Conservation (phyloP, 2,329 filamentous ascomycete species). For the Dichotomopilus funicola region DNA sequence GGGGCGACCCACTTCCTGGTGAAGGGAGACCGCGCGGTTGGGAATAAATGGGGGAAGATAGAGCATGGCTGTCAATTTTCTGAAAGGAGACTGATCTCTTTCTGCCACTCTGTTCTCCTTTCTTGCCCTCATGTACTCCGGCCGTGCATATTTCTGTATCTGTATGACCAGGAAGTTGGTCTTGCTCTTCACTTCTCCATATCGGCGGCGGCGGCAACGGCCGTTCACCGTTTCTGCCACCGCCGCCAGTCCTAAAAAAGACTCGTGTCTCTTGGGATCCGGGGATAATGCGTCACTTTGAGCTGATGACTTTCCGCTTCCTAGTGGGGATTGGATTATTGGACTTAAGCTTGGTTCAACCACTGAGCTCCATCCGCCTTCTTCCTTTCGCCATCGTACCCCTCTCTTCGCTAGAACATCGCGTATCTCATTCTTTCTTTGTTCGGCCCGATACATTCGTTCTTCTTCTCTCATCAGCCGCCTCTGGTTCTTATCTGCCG, state of each 20-base stretch:
- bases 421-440: constrained; percentile 34
- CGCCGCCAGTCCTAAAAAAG: constrained; percentile 35
- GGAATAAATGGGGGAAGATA: constrained; percentile 15
- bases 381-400: constrained; percentile 40
- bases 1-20: constrained; percentile 4
- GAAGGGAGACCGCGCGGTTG: constrained; percentile 26
- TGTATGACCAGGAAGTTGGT: not conserved
- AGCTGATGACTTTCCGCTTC: constrained; percentile 20
- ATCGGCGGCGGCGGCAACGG: constrained; percentile 3
- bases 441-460: constrained; percentile 38
- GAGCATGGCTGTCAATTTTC: constrained; percentile 23
- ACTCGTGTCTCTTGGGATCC: not conserved
- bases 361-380: constrained; percentile 45
- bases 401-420: constrained; percentile 25
- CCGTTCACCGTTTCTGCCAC: constrained; percentile 11
- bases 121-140: not conserved
- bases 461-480: constrained; percentile 30
- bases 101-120: not conserved
- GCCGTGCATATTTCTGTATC: not conserved
- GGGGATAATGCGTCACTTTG: not conserved
- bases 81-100: constrained; percentile 19
- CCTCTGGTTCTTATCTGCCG: not conserved
- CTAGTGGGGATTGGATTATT: constrained; percentile 37
- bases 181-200: not conserved
- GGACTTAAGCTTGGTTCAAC: constrained; percentile 45